Base-by-base conservation (phyloP, 1,284 basidiomycete genomes). In the Ganoderma boninense region DNA sequence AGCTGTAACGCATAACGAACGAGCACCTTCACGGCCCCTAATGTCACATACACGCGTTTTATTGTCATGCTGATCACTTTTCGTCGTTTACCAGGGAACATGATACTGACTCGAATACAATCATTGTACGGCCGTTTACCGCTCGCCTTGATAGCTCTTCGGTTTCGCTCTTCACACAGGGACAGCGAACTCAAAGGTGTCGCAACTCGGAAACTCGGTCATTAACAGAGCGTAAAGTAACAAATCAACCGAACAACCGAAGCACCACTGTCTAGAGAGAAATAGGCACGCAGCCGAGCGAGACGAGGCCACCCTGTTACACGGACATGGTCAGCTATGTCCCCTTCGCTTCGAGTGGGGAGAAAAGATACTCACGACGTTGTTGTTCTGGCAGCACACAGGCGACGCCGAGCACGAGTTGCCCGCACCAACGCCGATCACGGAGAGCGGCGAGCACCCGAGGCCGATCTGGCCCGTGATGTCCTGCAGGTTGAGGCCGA, bases 341-440 rank as follows among this genome's bases (percentile, higher is more conserved):
- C 23, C 11, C 11, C 49, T 14, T 52, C 49, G 3, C 4, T 2
- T 26, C 4, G 6, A 52, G 14, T 14, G 4, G 49, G 11, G 26
- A 26, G 23, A 52, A 26, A n/a, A 7, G 6, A 8, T 23, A 73
- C 74, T 69, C 32, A 75, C 74, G 38, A 72, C 62, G 63, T 70
- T 65, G 69, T 73, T 73, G 71, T 73, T 71, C 66, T 70, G 23
- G 69, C 74, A 75, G 71, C 74, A 73, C 43, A 75, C 74, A 6
- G 71, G 44, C 52, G 56, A 32, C 0, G 74, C 57, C 20, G 49
- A 14, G 69, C 74, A 75, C 0, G 66, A 60, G 46, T 40, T 59
- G n/a, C 65, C 44, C n/a, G 46, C 52, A 46, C 74, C 74, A 29
- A 46, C 64, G 4, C 71, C 74, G 60, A 78, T 66, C 40, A 63